Evolutionary conservation across 176 grass and related monocot genomes (phyloP).

Genomic region (Carex littledalei): DNA sequence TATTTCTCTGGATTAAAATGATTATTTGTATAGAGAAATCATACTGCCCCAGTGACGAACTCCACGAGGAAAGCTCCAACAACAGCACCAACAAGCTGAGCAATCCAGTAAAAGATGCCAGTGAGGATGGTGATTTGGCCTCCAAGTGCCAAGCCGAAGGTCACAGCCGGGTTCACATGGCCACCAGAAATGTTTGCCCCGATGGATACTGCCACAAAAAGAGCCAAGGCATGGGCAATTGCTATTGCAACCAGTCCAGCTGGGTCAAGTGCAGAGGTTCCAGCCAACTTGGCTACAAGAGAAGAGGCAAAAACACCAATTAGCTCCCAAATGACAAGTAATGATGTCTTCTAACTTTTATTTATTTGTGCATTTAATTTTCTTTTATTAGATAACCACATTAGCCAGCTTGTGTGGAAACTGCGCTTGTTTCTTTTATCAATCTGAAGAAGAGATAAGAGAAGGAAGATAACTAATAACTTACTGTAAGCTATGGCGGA

Average conservation of each 20-base stretch:
- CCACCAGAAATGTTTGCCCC: constrained; percentile 77
- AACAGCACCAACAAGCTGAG: constrained; percentile 65
- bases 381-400: neutral
- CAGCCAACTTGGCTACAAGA: constrained; percentile 44
- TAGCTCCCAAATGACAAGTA: neutral
- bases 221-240: constrained; percentile 57
- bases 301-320: constrained; percentile 9
- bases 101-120: constrained; percentile 72
- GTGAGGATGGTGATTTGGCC: constrained; percentile 84
- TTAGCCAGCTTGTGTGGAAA: neutral
- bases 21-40: neutral
- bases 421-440: neutral
- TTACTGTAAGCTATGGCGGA: constrained; percentile 76
- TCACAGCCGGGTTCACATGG: constrained; percentile 71
- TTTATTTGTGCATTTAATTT: neutral
- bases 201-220: constrained; percentile 62
- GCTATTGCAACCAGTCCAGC: constrained; percentile 57
- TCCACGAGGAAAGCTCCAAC: constrained; percentile 53
- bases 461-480: neutral
- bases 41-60: constrained; percentile 53
- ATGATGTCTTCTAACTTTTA: neutral
- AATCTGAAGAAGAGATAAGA: neutral
- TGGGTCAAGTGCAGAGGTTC: constrained; percentile 39
- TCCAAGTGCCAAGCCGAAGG: constrained; percentile 70
- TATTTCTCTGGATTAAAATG: neutral